Evolutionary conservation across 768 basidiomycete genomes (phyloP).

Genomic region (Calocybe gangraenosa): DNA sequence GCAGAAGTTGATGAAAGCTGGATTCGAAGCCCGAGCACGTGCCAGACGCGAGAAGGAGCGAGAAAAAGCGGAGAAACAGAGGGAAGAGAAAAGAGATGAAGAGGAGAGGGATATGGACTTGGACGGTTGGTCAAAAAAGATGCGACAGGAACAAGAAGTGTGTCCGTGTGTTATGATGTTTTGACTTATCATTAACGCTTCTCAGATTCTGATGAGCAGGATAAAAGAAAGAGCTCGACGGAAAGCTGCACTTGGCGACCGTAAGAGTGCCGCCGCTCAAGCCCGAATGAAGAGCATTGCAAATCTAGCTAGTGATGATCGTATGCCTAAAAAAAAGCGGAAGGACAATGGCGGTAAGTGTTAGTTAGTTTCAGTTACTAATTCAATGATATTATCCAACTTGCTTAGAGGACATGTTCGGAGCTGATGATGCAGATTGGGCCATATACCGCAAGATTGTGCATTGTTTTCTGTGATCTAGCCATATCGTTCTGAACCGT

Average conservation of each 20-base stretch:
- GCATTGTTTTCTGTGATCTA: conserved; percentile 18
- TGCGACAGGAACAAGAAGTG: conserved; percentile 82
- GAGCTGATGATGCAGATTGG: conserved; percentile 95
- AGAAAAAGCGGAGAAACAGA: conserved; percentile 70
- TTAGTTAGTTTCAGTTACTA: not conserved
- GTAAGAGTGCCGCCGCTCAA: conserved; percentile 94
- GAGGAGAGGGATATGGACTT: conserved; percentile 73
- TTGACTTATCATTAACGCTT: not conserved
- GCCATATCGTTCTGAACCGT: not conserved
- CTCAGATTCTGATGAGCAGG: conserved; percentile 70
- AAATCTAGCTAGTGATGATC: conserved; percentile 83
- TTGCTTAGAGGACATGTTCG: conserved; percentile 81
- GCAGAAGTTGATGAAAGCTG: conserved; percentile 90
- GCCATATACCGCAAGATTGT: conserved; percentile 97
- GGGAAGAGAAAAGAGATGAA: conserved; percentile 69
- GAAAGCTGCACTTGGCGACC: conserved; percentile 78
- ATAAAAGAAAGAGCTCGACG: conserved; percentile 82
- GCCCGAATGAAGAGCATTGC: conserved; percentile 96
- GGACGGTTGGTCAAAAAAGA: conserved; percentile 65
- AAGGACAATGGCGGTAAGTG: conserved; percentile 73
- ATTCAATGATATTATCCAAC: conserved; percentile 6
- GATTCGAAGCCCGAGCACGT: conserved; percentile 85
- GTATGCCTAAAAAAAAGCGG: conserved; percentile 78
- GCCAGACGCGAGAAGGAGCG: conserved; percentile 84
- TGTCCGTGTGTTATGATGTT: not conserved